phyloP scores from a whole-genome alignment of 805 yeast species.

The Candida methanosorbosa region DNA sequence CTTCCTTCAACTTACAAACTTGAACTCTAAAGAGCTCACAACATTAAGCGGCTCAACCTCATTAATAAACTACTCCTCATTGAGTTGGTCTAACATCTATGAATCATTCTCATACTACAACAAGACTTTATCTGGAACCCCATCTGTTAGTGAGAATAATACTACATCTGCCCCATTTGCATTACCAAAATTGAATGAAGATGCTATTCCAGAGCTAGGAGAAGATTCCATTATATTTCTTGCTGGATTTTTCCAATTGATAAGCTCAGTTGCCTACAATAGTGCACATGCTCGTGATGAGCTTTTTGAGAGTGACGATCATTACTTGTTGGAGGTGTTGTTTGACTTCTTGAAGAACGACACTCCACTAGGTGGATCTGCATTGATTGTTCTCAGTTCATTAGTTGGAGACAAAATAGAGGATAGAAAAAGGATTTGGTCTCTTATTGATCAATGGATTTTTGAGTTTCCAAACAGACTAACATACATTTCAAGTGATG shows the following conservation, averaged over 20 bases:
- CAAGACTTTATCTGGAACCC: slow-evolving; percentile 15
- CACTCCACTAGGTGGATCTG: slow-evolving; percentile 34
- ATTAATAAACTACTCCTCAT: slow-evolving; percentile 16
- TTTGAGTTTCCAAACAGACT: slow-evolving; percentile 28
- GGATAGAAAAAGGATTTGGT: slow-evolving; percentile 53
- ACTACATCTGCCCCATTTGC: slow-evolving; percentile 1
- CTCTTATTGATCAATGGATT: slow-evolving; percentile 60
- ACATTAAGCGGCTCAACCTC: slow-evolving; percentile 8
- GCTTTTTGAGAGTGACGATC: slow-evolving; percentile 23
- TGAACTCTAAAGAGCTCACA: slow-evolving; percentile 7
- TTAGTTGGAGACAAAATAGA: slow-evolving; percentile 39
- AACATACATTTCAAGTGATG: slow-evolving; percentile 7
- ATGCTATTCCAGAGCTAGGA: slow-evolving; percentile 46
- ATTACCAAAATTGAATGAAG: slow-evolving; percentile 4
- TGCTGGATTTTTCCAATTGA: slow-evolving; percentile 62
- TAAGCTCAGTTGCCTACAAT: slow-evolving; percentile 42
- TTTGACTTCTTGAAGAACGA: slow-evolving; percentile 17
- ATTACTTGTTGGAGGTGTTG: slow-evolving; percentile 19
- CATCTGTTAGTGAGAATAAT: not conserved
- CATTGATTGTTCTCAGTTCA: slow-evolving; percentile 47
- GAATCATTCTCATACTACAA: slow-evolving; percentile 25
- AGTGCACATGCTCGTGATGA: slow-evolving; percentile 25
- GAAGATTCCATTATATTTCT: slow-evolving; percentile 75
- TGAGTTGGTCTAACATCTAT: slow-evolving; percentile 29
- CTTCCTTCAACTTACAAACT: slow-evolving; percentile 30